These are phyloP conservation scores for Kondoa subrosea DNA, from an alignment of 768 basidiomycete species.

Conservation along the genomic window DNA sequence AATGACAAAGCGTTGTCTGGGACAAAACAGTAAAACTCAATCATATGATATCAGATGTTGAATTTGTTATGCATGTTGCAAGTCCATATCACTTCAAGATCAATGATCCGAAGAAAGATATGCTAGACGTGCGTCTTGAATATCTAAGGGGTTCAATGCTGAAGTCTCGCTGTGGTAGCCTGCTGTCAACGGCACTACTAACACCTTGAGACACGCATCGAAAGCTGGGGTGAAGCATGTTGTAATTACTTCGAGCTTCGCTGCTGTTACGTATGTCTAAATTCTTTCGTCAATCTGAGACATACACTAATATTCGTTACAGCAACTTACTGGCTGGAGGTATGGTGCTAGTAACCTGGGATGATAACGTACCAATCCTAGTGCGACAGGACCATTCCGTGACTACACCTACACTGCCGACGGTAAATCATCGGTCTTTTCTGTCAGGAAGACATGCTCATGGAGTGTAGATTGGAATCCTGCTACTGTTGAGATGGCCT, in stretches of 20 bases:
- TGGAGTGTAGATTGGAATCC: conserved; percentile 26
- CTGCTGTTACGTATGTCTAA: conserved; percentile 21
- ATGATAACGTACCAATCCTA: no score
- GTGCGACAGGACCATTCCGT: no score
- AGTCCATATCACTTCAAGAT: conserved; percentile 14
- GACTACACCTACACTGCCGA: conserved; percentile 26
- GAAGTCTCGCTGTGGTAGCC: conserved; percentile 8
- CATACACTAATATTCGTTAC: neutral
- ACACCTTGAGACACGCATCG: conserved; percentile 22
- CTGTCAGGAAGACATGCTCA: neutral
- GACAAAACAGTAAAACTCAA: neutral
- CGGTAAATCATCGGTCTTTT: neutral
- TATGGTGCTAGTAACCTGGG: no score
- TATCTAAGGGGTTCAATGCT: neutral
- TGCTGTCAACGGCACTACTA: conserved; percentile 25
- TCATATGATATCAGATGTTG: conserved; percentile 7
- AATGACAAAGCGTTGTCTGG: neutral
- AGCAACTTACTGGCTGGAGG: conserved; percentile 15
- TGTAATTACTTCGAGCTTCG: conserved; percentile 25
- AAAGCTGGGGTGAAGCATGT: conserved; percentile 21
- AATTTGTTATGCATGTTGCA: conserved; percentile 14
- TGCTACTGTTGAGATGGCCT: conserved; percentile 18
- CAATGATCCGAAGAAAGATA: conserved; percentile 4
- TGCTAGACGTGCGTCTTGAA: neutral
- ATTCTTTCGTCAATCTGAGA: neutral